phyloP scores from a whole-genome alignment of 352 stramenopile species.

The Blastocystis sp. region DNA sequence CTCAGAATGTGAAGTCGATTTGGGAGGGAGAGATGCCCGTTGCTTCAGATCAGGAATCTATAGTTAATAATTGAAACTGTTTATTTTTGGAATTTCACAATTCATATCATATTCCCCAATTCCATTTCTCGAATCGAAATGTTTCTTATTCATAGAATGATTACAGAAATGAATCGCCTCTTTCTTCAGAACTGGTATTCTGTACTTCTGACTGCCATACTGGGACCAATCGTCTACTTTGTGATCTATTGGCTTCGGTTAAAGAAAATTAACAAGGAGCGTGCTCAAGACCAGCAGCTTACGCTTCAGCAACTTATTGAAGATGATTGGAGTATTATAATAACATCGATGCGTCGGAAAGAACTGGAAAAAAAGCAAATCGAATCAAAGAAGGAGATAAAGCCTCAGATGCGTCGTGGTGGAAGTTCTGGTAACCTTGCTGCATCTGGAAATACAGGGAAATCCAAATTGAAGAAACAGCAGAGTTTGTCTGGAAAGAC shows the following conservation, averaged over 20 bases:
- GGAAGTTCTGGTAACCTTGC: neutral
- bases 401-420: neutral
- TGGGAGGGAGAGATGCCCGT: conserved; percentile 42
- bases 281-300: neutral
- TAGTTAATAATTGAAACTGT: neutral
- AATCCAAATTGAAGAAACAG: neutral
- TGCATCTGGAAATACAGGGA: neutral
- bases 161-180: neutral
- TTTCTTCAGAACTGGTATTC: neutral
- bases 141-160: neutral
- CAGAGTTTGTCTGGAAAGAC: neutral
- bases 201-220: neutral
- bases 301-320: neutral
- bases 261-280: neutral
- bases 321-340: neutral
- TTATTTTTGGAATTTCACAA: neutral
- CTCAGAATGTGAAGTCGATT: neutral
- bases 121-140: neutral
- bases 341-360: neutral
- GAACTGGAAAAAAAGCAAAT: neutral
- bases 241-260: neutral
- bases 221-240: neutral
- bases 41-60: neutral
- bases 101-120: neutral
- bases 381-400: neutral